Base-by-base conservation (phyloP, 768 basidiomycete species). In the Wakefieldia striispora region DNA sequence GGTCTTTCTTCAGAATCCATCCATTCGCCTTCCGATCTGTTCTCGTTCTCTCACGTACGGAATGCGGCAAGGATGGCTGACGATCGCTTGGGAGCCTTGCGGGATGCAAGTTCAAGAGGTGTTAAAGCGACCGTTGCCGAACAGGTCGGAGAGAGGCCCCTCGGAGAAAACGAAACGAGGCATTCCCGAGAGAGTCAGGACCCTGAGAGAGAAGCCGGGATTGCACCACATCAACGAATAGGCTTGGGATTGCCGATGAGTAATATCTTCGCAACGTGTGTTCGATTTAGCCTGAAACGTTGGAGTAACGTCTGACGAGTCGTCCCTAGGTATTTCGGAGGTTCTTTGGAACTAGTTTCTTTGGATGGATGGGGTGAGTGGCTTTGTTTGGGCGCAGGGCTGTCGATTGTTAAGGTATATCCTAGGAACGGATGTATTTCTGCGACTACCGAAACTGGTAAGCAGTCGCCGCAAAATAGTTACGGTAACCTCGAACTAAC, bases 231-330 rank as follows among this genome's bases (percentile, higher is more conserved):
- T 64, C 78, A 79, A 39, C 75, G 79, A 37, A 86, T 92, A 48
- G 91, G 91, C 3, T 84, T 93, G 39, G 91, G 91, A 6, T 69
- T 93, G 17, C 89, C 91, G 0, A 90, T 93, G 89, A 89, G 91
- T 64, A 86, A 90, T 59, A 91, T 93, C 31, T 92, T 83, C 66
- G 83, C 91, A 50, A 91, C 84, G 80, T 89, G 58, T 50, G 80
- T 67, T 24, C 39, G n/a, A 17, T 42, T 53, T 42, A 21, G 20
- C 5, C 36, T 6, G 48, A 16, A 40, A 17, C 31, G 10, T 33
- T 19, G 27, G 41, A 45, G 40, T 21, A 11, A 36, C 19, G 23
- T 14, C 37, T 44, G 53, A 50, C 38, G n/a, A n/a, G 23, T 12
- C 9, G 35, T 20, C 12, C 14, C 31, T 38, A 90, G 88, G 43